phyloP scores from a whole-genome alignment of 768 basidiomycete species.

The Pilatotrama ljubarskyi region DNA sequence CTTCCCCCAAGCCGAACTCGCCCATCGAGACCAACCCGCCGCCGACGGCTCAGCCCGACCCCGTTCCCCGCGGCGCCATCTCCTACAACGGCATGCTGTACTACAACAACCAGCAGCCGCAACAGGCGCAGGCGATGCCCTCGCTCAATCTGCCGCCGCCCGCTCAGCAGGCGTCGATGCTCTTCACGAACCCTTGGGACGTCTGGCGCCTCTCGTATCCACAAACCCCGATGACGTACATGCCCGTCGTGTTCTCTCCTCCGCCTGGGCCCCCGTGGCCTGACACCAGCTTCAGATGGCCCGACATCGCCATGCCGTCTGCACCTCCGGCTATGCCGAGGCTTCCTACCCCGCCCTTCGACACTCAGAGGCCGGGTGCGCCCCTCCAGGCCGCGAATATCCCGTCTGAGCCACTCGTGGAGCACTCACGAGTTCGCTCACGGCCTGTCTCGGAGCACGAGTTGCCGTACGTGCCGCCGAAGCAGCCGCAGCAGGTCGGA shows the following conservation, averaged over 20 bases:
- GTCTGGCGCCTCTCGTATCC: constrained; percentile 11
- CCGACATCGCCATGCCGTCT: neutral
- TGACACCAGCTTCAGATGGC: neutral
- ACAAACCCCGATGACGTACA: constrained; percentile 11
- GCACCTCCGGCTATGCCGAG: neutral
- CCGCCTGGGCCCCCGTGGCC: neutral
- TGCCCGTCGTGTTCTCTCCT: constrained; percentile 1
- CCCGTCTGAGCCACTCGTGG: neutral
- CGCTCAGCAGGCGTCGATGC: neutral
- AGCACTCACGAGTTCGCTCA: neutral
- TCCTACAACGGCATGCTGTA: constrained; percentile 30
- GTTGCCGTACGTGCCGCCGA: constrained; percentile 36
- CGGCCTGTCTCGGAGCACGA: constrained; percentile 17
- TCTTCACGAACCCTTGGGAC: constrained; percentile 11
- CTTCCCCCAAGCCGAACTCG: constrained; percentile 3
- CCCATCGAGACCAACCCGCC: constrained; percentile 5
- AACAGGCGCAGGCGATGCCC: constrained; percentile 8
- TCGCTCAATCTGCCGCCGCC: constrained; percentile 1
- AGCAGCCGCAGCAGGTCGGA: constrained; percentile 35
- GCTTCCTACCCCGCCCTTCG: neutral
- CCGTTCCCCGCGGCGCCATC: constrained; percentile 24
- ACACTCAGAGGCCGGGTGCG: neutral
- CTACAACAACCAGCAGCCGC: constrained; percentile 15
- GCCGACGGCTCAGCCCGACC: constrained; percentile 6
- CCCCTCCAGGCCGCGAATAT: neutral